These are phyloP conservation scores for Turnera subulata DNA, from an alignment of 345 rosid genomes.

Conservation along the genomic window DNA sequence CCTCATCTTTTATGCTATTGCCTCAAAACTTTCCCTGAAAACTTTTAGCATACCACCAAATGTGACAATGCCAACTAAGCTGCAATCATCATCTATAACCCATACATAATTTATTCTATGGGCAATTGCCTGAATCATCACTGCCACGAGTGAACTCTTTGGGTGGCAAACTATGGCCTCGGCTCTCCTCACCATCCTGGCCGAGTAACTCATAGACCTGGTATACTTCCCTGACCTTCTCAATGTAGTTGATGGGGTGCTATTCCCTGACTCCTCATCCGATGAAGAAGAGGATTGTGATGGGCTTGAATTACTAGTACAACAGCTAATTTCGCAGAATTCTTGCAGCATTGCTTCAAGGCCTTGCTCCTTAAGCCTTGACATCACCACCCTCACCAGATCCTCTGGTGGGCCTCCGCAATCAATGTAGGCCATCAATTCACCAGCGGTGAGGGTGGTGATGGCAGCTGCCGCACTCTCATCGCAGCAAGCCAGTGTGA, in stretches of 20 bases:
- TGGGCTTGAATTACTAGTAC: constrained; percentile 12
- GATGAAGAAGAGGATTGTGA: constrained; percentile 45
- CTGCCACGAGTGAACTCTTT: constrained; percentile 78
- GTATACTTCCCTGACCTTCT: constrained; percentile 34
- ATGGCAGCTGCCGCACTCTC: constrained; percentile 45
- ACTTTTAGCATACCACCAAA: constrained; percentile 58
- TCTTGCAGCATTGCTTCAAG: constrained; percentile 49
- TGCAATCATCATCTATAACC: constrained; percentile 72
- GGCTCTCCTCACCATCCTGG: constrained; percentile 69
- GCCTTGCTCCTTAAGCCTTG: constrained; percentile 44
- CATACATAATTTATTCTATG: constrained; percentile 78
- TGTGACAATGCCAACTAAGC: constrained; percentile 77
- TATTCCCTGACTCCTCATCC: constrained; percentile 53
- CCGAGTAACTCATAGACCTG: constrained; percentile 61
- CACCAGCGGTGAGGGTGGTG: constrained; percentile 65
- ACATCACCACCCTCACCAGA: constrained; percentile 48
- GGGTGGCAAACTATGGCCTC: constrained; percentile 75
- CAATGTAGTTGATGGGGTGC: constrained; percentile 15
- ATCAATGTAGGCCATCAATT: constrained; percentile 82
- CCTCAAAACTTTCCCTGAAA: constrained; percentile 48
- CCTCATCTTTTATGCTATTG: background rate
- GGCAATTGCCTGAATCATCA: constrained; percentile 86
- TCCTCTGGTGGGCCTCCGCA: constrained; percentile 81
- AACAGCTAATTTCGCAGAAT: constrained; percentile 20
- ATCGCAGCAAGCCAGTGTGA: constrained; percentile 31